phyloP scores from a whole-genome alignment of 345 rosid species.

The Linum trigynum region DNA sequence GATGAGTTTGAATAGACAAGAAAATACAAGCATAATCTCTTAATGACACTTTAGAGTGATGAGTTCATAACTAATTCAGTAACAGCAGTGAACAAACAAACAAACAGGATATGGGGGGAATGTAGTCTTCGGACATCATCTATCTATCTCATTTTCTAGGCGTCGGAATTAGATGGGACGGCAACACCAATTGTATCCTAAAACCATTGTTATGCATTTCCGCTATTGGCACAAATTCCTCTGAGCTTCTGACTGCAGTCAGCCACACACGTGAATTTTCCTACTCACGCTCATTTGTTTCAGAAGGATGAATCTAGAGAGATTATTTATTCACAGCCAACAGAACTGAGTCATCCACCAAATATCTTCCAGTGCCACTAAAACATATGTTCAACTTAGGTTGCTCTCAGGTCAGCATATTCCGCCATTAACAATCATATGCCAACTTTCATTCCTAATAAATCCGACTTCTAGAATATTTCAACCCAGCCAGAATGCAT shows the following conservation, averaged over 20 bases:
- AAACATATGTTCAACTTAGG: no score
- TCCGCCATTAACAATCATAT: no score
- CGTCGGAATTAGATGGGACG: slow-evolving; percentile 4
- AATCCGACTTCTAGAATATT: background rate
- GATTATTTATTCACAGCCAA: no score
- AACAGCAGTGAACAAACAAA: background rate
- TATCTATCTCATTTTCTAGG: background rate
- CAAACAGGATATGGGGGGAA: background rate
- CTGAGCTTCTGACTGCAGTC: no score
- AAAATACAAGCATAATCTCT: slow-evolving; percentile 19
- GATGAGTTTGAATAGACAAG: slow-evolving; percentile 19
- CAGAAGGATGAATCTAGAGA: no score
- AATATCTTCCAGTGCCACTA: no score
- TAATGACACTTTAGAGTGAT: slow-evolving; percentile 6
- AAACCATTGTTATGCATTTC: background rate
- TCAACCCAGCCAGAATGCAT: slow-evolving; percentile 10
- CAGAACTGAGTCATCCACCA: no score
- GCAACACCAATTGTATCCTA: slow-evolving; percentile 1
- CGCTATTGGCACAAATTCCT: no score
- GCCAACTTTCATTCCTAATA: no score
- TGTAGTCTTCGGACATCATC: background rate
- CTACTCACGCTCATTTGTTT: no score
- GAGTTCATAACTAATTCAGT: background rate
- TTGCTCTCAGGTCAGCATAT: no score
- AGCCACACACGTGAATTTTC: no score